Evolutionary conservation across 2,329 filamentous ascomycete genomes (phyloP).

Genomic region (Aaosphaeria pasadenensis): DNA sequence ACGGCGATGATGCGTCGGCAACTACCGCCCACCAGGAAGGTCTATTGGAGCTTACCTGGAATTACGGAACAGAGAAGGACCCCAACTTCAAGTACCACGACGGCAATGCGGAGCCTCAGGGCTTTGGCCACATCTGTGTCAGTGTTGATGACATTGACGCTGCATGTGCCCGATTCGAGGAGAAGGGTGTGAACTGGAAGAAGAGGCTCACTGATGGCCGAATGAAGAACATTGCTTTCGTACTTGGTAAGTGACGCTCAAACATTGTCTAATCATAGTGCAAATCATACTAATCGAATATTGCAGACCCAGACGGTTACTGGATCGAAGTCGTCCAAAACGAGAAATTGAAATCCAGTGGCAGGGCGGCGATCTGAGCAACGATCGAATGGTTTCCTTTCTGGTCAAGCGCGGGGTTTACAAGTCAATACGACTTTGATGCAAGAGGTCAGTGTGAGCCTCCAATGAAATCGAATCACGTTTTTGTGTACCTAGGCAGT

Average conservation of each 20-base stretch:
- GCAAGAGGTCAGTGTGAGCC: no score
- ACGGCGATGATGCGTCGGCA: constrained; percentile 51
- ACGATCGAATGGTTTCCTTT: no score
- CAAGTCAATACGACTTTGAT: no score
- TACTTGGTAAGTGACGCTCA: constrained; percentile 55
- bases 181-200: constrained; percentile 82
- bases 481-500: neutral
- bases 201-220: constrained; percentile 86
- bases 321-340: constrained; percentile 82
- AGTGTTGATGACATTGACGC: constrained; percentile 85
- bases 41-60: constrained; percentile 86
- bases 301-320: constrained; percentile 68
- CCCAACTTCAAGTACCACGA: constrained; percentile 83
- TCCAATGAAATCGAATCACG: neutral
- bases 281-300: neutral
- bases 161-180: constrained; percentile 83
- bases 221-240: constrained; percentile 92
- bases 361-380: no score
- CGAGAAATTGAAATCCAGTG: constrained; percentile 54
- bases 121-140: constrained; percentile 90
- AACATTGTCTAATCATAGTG: neutral
- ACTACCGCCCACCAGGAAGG: constrained; percentile 66
- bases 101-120: constrained; percentile 86
- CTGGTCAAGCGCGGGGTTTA: no score
- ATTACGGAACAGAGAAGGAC: constrained; percentile 80